Conservation (phyloP, 768 basidiomycete species). For the Pholiota molesta region DNA sequence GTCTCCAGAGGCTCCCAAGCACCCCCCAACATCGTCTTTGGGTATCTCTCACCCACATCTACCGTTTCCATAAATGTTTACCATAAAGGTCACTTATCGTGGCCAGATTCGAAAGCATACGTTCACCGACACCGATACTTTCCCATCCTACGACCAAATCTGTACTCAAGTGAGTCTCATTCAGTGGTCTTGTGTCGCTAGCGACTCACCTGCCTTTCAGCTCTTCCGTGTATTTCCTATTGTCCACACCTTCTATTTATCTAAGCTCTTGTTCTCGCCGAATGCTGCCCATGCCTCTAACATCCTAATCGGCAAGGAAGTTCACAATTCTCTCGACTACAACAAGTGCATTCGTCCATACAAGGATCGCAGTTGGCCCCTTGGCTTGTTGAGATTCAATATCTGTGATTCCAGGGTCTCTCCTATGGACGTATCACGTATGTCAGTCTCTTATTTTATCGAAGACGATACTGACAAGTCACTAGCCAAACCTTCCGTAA, state of each 20-base stretch:
- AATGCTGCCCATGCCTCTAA: conserved; percentile 54
- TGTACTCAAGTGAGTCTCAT: conserved; percentile 57
- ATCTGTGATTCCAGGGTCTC: conserved; percentile 55
- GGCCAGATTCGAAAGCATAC: conserved; percentile 70
- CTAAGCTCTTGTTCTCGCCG: conserved; percentile 71
- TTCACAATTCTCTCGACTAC: conserved; percentile 63
- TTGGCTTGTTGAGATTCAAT: conserved; percentile 63
- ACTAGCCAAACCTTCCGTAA: neutral
- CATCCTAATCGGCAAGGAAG: conserved; percentile 64
- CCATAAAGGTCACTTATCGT: conserved; percentile 78
- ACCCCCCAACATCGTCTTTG: conserved; percentile 13
- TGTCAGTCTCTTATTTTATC: neutral
- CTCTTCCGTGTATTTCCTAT: conserved; percentile 73
- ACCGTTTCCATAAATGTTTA: conserved; percentile 55
- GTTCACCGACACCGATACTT: conserved; percentile 50
- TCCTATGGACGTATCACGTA: conserved; percentile 14
- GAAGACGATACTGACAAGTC: neutral
- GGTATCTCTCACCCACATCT: conserved; percentile 9
- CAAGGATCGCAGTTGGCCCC: conserved; percentile 53
- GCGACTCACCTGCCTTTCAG: conserved; percentile 42
- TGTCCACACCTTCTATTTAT: conserved; percentile 60
- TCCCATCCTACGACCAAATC: conserved; percentile 68
- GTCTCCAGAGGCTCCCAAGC: conserved; percentile 15
- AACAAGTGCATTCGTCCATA: conserved; percentile 49
- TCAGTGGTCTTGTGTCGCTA: conserved; percentile 4